A percentile compares a stretch with the other conserved stretches of the same genome.
phyloP scores from a whole-genome alignment of 768 basidiomycete species.

The Boletellus emodensis region DNA sequence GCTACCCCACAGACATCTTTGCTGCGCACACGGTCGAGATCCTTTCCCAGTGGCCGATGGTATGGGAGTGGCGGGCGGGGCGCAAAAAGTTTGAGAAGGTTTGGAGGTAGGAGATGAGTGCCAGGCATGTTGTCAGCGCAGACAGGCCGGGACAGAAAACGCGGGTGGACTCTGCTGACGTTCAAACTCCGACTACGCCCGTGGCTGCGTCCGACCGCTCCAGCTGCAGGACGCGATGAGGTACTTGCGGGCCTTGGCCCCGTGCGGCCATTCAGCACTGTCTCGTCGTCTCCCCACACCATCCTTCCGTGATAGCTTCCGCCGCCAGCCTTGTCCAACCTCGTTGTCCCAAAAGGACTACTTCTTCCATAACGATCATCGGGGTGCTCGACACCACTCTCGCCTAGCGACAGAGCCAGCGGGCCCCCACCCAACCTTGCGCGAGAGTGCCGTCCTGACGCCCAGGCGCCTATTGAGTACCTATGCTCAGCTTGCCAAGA shows the following conservation, averaged over 20 bases:
- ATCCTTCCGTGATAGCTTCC: constrained; percentile 2
- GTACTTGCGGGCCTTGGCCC: not conserved
- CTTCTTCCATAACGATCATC: constrained; percentile 61
- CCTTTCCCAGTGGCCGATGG: constrained; percentile 76
- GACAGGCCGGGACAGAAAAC: constrained; percentile 8
- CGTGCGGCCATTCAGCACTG: constrained; percentile 17
- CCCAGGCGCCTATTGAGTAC: constrained; percentile 53
- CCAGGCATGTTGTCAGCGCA: constrained; percentile 43
- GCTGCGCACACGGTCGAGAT: constrained; percentile 66
- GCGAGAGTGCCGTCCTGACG: constrained; percentile 41
- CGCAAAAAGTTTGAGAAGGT: constrained; percentile 94
- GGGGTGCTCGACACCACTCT: constrained; percentile 32
- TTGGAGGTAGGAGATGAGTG: constrained; percentile 89
- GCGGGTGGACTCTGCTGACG: constrained; percentile 3
- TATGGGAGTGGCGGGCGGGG: constrained; percentile 90
- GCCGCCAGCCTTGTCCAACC: not conserved
- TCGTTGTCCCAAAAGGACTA: constrained; percentile 34
- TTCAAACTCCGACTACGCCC: constrained; percentile 30
- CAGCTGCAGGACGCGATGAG: constrained; percentile 12
- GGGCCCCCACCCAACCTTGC: constrained; percentile 28
- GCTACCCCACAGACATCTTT: constrained; percentile 81
- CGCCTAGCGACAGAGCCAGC: constrained; percentile 12
- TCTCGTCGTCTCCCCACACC: not conserved
- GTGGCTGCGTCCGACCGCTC: no score
- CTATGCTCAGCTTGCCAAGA: constrained; percentile 82